Percentiles rank a stretch among this genome's conserved stretches.
phyloP scores from a whole-genome alignment of 305 asterid genomes.

The Plantago coronopus region DNA sequence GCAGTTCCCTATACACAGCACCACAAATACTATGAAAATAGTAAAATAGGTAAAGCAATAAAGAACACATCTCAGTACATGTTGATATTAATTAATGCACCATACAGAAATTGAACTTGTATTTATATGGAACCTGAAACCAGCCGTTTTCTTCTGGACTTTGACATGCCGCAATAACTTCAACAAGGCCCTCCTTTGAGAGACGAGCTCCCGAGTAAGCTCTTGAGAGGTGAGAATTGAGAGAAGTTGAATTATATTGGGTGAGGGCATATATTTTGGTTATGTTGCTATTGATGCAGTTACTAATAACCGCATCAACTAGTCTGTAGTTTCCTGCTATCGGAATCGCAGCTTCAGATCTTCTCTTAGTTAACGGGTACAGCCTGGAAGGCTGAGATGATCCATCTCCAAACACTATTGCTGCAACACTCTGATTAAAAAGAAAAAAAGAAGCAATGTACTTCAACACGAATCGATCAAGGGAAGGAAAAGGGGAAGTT shows the following conservation, averaged over 20 bases:
- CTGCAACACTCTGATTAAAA: slow-evolving; percentile 73
- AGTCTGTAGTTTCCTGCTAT: slow-evolving; percentile 78
- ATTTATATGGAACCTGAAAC: slow-evolving; percentile 65
- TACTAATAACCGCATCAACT: slow-evolving; percentile 75
- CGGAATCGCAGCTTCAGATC: slow-evolving; percentile 82
- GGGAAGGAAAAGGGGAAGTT: not conserved
- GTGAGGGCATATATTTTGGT: slow-evolving; percentile 73
- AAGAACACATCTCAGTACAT: too few relatives aligned
- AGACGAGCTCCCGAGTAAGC: slow-evolving; percentile 64
- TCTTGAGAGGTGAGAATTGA: slow-evolving; percentile 78
- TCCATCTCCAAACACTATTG: slow-evolving; percentile 83
- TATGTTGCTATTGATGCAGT: slow-evolving; percentile 82
- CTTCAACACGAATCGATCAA: too few relatives aligned
- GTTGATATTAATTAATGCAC: too few relatives aligned
- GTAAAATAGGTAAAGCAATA: too few relatives aligned
- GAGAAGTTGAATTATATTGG: slow-evolving; percentile 77
- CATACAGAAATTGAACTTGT: too few relatives aligned
- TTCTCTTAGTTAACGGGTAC: slow-evolving; percentile 70
- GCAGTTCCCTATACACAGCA: slow-evolving; percentile 63
- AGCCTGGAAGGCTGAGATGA: slow-evolving; percentile 50
- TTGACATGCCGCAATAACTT: slow-evolving; percentile 86
- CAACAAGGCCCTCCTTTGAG: slow-evolving; percentile 58
- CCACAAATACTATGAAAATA: not conserved
- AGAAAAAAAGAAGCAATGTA: not conserved
- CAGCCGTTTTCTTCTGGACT: slow-evolving; percentile 73